Evolutionary conservation across 2,329 filamentous ascomycete genomes (phyloP), one percentile per base, ranked within the genome.

Genomic region (Didymosphaeria variabile): DNA sequence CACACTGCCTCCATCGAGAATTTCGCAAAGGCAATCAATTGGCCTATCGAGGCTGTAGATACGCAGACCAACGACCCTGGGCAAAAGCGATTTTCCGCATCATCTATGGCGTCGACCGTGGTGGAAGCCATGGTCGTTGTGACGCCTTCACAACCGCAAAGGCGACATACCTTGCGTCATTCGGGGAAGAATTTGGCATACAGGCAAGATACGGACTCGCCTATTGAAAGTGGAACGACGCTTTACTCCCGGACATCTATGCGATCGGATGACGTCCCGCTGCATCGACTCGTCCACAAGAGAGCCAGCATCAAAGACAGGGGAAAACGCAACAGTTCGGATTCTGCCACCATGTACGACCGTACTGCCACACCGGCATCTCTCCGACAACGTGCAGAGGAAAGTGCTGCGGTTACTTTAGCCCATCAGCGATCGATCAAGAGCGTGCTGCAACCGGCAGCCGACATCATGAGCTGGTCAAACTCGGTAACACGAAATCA

Each of bases 121-220:
- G 84, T 81, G 8, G 79, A 86, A 74, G 86, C 84, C 13, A 79
- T 85, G 69, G 84, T 88, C 32, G 80, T 87, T 47, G 79, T 84
- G 19, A 80, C 80, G 17, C 81, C 83, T 4, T 82, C 80, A 42
- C 80, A 79, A 61, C 75, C 80, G 42, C 80, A 79, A 61, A 76
- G 79, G 40, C 79, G 73, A 55, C 74, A 69, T 29, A 82, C 79
- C 1, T 73, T 88, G 54, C 83, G 86, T 54, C 86, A 87, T 68
- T 82, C 82, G 6, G 83, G 81, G 49, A 87, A 84, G 72, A 84
- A 84, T 61, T 72, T 80, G 58, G 85, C 85, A 2, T 75, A 86
- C 38, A 81, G 83, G 21, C 81, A 80, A 54, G 81, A 79, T 50
- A 57, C 66, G 31, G 72, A 69, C 58, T 72, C 72, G 7, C 66